A percentile compares a stretch with the other conserved stretches of the same genome.
phyloP scores from a whole-genome alignment of 1,139 yeast species.

The Candida sanyaensis region DNA sequence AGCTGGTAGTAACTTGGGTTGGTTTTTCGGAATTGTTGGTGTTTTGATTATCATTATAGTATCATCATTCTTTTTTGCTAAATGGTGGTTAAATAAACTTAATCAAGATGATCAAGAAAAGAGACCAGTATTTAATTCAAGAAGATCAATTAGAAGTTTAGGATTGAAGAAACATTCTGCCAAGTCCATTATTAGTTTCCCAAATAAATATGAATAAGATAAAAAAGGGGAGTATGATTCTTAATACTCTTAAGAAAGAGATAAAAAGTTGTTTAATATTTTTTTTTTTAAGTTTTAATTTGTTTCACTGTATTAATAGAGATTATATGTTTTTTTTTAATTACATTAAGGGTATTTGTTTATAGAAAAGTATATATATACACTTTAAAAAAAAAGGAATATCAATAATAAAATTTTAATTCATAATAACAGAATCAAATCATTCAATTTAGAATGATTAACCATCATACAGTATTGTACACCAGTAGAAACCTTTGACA shows the following conservation, averaged over 20 bases:
- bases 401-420: no score
- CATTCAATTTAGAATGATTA: no score
- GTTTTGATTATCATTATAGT: constrained; percentile 35
- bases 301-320: constrained; percentile 1
- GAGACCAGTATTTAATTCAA: constrained; percentile 19
- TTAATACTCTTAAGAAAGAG: neutral
- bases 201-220: constrained; percentile 34
- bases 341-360: no score
- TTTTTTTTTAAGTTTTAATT: neutral
- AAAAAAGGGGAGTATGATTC: no score
- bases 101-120: constrained; percentile 15
- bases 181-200: constrained; percentile 43
- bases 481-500: no score
- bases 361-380: no score
- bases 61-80: constrained; percentile 32
- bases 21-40: constrained; percentile 44
- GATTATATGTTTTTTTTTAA: neutral
- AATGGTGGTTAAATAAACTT: constrained; percentile 34
- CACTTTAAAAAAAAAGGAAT: neutral
- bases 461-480: no score
- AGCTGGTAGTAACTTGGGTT: constrained; percentile 22
- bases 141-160: constrained; percentile 46
- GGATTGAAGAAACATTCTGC: constrained; percentile 38
- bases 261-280: neutral
- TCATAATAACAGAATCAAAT: no score